These are phyloP conservation scores for Zygotorulaspora chibaensis DNA, from an alignment of 805 yeast genomes.

Conservation along the genomic window DNA sequence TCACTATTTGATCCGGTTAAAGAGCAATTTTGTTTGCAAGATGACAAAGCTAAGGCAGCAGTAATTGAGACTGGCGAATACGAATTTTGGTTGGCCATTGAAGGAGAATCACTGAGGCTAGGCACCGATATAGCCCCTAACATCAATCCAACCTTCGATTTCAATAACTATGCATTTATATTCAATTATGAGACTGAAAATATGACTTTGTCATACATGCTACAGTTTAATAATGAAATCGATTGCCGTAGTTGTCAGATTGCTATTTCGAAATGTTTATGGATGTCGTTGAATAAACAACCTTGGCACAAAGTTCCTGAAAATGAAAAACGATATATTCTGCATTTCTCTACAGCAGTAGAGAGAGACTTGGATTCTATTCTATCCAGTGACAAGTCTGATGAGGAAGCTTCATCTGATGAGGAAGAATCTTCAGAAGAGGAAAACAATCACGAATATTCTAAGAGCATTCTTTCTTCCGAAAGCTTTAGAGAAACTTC, in stretches of 20 bases:
- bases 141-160: constrained; percentile 65
- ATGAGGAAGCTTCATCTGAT: constrained; percentile 33
- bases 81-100: constrained; percentile 50
- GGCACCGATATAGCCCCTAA: constrained; percentile 44
- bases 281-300: constrained; percentile 54
- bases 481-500: constrained; percentile 15
- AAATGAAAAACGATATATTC: constrained; percentile 52
- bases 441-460: constrained; percentile 37
- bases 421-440: constrained; percentile 38
- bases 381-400: constrained; percentile 29
- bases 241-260: constrained; percentile 50
- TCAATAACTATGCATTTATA: constrained; percentile 48
- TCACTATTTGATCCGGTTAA: constrained; percentile 53
- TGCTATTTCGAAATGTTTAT: constrained; percentile 47
- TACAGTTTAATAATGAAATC: constrained; percentile 46
- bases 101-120: constrained; percentile 30
- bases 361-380: constrained; percentile 37
- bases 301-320: constrained; percentile 44
- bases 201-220: constrained; percentile 55
- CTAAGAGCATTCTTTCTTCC: constrained; percentile 21
- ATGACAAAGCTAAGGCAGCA: constrained; percentile 32
- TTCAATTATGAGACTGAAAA: constrained; percentile 51
- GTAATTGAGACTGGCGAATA: constrained; percentile 47
- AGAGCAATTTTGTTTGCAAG: constrained; percentile 46
- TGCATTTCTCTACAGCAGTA: constrained; percentile 47